Evolutionary conservation across 2,329 filamentous ascomycete genomes (phyloP), one percentile per base, ranked within the genome.

Genomic region (Phialemoniopsis sp.): DNA sequence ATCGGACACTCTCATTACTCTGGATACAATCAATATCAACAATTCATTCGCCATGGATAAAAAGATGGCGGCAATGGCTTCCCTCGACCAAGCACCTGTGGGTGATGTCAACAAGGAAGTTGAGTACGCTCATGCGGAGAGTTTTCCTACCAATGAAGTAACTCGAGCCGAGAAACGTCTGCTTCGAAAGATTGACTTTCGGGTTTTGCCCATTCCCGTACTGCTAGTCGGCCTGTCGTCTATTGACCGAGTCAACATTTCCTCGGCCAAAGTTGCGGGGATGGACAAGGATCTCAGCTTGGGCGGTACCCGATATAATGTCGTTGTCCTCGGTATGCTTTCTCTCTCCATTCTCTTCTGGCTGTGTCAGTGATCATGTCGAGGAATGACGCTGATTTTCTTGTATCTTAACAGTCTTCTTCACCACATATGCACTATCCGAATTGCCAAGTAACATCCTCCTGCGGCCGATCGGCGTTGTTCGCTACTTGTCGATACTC

Each of bases 381-480:
- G 6, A 10, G 10, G 21, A 6, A 26, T 10, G n/a, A 26, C 10
- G 21, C 21, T 26, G 21, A 26, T 26, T 26, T 6, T 26, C 21
- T 10, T 26, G 6, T 8, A 62, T 69, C 9, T 63, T 73, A 6
- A 34, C 45, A 13, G 67, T 85, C 44, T 85, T 86, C 63, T 86
- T 85, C 61, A 66, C 85, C 34, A 79, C 78, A 2, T 86, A 85
- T 53, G 63, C 78, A 0, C 59, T 82, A n/a, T 80, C 79, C 44
- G 78, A 83, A 52, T 68, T 70, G 0, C 49, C 79, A 29, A 81
- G 78, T 10, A 84, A 84, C 46, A 57, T 82, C 28, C 54, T 83
- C n/a, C 68, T 85, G 35, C 84, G 83, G 53, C 67, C 68, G 4
- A 58, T 81, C 43, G 66, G 74, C 2, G 81, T 81, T 0, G 77